A percentile compares a stretch with the other conserved stretches of the same genome.
These are phyloP conservation scores for Isochrysis galbana DNA, from an alignment of 78 protist genomes.

Conservation along the genomic window DNA sequence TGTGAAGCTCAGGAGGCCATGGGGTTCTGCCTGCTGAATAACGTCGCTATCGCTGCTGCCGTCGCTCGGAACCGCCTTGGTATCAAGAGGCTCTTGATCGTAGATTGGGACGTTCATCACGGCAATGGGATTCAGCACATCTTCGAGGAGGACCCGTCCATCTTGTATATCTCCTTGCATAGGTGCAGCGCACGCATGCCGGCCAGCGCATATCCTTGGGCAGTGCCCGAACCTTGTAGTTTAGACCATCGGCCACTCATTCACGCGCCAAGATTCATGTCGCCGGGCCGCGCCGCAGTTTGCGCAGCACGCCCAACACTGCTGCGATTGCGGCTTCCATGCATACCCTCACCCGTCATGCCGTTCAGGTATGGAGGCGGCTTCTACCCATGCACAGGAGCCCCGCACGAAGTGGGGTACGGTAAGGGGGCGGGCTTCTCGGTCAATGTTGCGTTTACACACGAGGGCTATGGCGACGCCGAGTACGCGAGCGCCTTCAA, in stretches of 20 bases:
- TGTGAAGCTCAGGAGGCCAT: background rate
- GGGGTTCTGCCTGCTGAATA: constrained; percentile 45
- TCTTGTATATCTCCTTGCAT: constrained; percentile 46
- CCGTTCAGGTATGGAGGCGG: background rate
- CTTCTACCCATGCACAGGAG: constrained; percentile 68
- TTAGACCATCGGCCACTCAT: no score
- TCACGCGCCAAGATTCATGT: no score
- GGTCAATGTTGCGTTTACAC: constrained; percentile 58
- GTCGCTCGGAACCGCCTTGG: background rate
- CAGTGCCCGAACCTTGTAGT: no score
- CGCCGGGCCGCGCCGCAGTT: no score
- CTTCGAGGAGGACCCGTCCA: constrained; percentile 29
- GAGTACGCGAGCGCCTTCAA: constrained; percentile 60
- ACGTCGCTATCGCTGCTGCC: constrained; percentile 33
- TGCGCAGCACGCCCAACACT: no score
- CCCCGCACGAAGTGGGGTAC: constrained; percentile 19
- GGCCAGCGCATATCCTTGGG: no score
- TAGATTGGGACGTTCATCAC: constrained; percentile 27
- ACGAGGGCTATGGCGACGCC: constrained; percentile 36
- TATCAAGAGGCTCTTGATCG: background rate
- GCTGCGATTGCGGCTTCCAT: no score
- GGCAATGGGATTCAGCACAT: constrained; percentile 52
- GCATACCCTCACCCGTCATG: no score
- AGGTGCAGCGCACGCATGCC: no score
- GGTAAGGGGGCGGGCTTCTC: constrained; percentile 52